Evolutionary conservation across 1,284 basidiomycete species (phyloP).

Genomic region (Schizopora paradoxa): DNA sequence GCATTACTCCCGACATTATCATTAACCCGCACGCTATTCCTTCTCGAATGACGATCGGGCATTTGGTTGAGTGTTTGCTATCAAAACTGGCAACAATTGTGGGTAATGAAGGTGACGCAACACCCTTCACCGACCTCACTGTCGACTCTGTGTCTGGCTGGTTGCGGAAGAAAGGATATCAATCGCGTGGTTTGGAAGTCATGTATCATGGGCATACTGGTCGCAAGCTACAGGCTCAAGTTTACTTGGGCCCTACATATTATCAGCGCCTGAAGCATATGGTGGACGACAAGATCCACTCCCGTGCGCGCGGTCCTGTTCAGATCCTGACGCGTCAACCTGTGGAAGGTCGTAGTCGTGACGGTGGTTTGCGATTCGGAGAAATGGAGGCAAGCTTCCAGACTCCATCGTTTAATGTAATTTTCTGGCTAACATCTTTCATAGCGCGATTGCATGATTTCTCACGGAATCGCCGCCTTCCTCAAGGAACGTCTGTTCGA

Average conservation of each 20-base stretch:
- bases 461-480: constrained; percentile 98
- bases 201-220: constrained; percentile 99
- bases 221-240: constrained; percentile 93
- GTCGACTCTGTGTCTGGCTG: constrained; percentile 91
- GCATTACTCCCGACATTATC: constrained; percentile 94
- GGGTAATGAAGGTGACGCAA: constrained; percentile 96
- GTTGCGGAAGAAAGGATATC: constrained; percentile 83
- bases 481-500: constrained; percentile 93
- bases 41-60: constrained; percentile 99
- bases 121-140: constrained; percentile 96
- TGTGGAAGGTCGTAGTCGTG: constrained; percentile 98
- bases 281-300: constrained; percentile 99
- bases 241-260: constrained; percentile 98
- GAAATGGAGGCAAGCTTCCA: constrained; percentile 80
- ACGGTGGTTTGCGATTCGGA: constrained; percentile 98
- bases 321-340: constrained; percentile 98
- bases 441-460: constrained; percentile 97
- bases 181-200: constrained; percentile 93
- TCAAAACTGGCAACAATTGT: constrained; percentile 96
- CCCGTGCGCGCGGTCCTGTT: constrained; percentile 92
- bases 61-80: constrained; percentile 97
- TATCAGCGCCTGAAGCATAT: constrained; percentile 99
- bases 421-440: constrained; percentile 1
- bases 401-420: not conserved
- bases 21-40: constrained; percentile 99